Evolutionary conservation across 495 filamentous ascomycete species (phyloP), one percentile per base, ranked within the genome.

Genomic region (Apodospora peruviana): DNA sequence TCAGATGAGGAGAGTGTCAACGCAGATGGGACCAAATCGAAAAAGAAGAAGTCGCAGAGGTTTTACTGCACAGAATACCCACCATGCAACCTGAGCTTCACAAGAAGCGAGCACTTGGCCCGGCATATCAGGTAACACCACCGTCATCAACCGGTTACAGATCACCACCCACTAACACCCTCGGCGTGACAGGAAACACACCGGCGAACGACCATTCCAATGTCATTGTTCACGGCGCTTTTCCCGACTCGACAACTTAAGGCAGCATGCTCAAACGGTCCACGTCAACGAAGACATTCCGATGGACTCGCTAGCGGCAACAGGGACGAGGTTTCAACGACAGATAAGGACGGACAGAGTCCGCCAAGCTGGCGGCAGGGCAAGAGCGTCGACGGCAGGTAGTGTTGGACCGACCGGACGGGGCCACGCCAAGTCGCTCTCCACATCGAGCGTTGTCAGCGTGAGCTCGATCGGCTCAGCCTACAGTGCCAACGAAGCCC

Each of bases 51-150:
- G 66, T 91, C 91, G 1, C 91, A 96, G 61, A 80, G 90, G 38
- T 98, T 98, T 61, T 96, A 89, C 65, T 98, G 93, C 70, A 95
- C 87, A n/a, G 89, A 95, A 20, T 96, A 91, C 59, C 94, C 94
- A 36, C 88, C 90, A 16, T 98, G 93, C 67, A 90, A 85, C 59
- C 68, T 98, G 21, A 95, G 91, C 64, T 98, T 98, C 65, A 97
- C 93, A 2, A 79, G 93, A 34, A 97, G 94, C 60, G 93, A 98
- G 64, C 93, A 98, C 70, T 67, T 98, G 45, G 93, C 93, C 11
- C 79, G 93, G 24, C 93, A 98, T 54, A 97, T 98, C 52, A 82
- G 87, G 87, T 90, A 77, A 37, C 72, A 50, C n/a, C n/a, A n/a
- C 27, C 23, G 20, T 24, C 37, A 29, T 9, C 12, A 32, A 18